Evolutionary conservation across 116 monocot genomes (phyloP), one percentile per base, ranked within the genome.

Genomic region (Zostera marina): DNA sequence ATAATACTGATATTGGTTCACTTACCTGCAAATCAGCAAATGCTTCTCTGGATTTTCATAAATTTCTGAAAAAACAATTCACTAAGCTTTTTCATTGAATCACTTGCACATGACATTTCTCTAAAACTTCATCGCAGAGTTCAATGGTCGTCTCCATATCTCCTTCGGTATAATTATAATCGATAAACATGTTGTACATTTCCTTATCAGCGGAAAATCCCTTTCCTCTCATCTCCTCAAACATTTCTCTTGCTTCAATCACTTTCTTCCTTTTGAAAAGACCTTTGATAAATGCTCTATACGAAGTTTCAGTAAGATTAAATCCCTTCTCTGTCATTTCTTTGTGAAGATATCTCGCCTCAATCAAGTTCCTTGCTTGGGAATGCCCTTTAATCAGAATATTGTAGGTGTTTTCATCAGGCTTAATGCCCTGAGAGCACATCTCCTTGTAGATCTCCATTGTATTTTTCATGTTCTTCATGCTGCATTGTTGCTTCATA

Each of bases 371-470:
- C 64, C 96, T 89, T 23, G 70, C 72, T 60, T 83, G 89, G 26
- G 71, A 85, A 78, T 98, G 96, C 11, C 96, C 96, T 41, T 61
- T 81, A 68, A 98, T 71, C 66, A 98, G 63, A 45, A 89, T 98
- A 49, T 89, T 88, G 54, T 98, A 98, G 0, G 89, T 98, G 51
- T 68, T 89, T 63, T 85, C 85, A 74, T 98, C 77, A 9, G 96
- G 90, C 53, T 63, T 14, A 40, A 85, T 66, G 3, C 81, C 81
- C 10, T 16, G 61, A 19, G 77, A 68, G 41, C 59, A 41, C 96
- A 98, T 98, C 23, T 68, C 63, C 49, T 65, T 82, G 55, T 85
- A 98, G 8, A 86, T 66, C 59, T 85, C 81, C 22, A 76, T 76
- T 22, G 80, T 52, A 10, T 54, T 65, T 68, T 98, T 98, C 80